Evolutionary conservation across 257 asterid genomes (phyloP).

Genomic region (Avicennia marina): DNA sequence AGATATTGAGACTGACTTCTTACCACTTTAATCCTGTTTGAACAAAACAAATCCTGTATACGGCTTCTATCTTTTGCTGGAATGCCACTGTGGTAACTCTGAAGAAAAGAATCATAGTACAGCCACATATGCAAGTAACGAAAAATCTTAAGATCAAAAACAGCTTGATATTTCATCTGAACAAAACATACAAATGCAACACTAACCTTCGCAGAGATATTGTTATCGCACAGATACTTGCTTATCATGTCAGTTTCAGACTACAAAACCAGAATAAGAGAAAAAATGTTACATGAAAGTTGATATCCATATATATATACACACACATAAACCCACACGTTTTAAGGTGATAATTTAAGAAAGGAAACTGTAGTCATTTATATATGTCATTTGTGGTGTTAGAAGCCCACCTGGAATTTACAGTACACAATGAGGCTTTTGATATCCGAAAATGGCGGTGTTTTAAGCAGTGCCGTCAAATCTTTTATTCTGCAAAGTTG

Average conservation of each 20-base stretch:
- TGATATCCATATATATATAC: slow-evolving; percentile 1
- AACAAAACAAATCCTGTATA: slow-evolving; percentile 73
- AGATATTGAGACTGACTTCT: slow-evolving; percentile 22
- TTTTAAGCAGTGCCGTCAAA: slow-evolving; percentile 61
- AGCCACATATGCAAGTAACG: slow-evolving; percentile 9
- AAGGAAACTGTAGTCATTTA: not conserved
- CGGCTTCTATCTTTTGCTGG: slow-evolving; percentile 80
- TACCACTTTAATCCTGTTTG: slow-evolving; percentile 92
- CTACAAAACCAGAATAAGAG: slow-evolving; percentile 37
- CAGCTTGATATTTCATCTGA: slow-evolving; percentile 15
- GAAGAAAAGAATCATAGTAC: slow-evolving; percentile 19
- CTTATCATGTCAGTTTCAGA: slow-evolving; percentile 86
- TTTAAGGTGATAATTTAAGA: slow-evolving; percentile 11
- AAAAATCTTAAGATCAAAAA: slow-evolving; percentile 19
- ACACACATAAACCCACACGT: not conserved
- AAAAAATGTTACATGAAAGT: slow-evolving; percentile 15
- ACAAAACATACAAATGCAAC: slow-evolving; percentile 25
- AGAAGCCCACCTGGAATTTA: slow-evolving; percentile 90
- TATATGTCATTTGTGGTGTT: not conserved
- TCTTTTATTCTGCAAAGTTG: slow-evolving; percentile 62
- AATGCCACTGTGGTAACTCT: slow-evolving; percentile 95
- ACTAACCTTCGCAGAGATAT: slow-evolving; percentile 82
- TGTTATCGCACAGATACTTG: slow-evolving; percentile 73
- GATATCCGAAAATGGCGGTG: slow-evolving; percentile 60
- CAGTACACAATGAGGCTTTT: slow-evolving; percentile 92